A percentile compares a stretch with the other conserved stretches of the same genome.
phyloP scores from a whole-genome alignment of 371 early-diverging fungal species.

The Vairimorpha ceranae region DNA sequence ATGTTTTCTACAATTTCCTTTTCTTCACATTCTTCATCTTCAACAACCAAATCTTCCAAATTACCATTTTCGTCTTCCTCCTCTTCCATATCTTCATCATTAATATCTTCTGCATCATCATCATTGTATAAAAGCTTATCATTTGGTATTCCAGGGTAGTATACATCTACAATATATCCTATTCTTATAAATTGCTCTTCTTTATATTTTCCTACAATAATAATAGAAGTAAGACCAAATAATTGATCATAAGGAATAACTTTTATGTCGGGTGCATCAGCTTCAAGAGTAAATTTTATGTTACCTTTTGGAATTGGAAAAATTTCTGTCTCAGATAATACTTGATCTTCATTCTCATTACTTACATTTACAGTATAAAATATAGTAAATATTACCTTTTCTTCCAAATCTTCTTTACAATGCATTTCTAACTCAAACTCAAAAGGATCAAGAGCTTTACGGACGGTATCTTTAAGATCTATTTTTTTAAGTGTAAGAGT shows the following conservation, averaged over 20 bases:
- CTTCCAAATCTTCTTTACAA: slow-evolving; percentile 22
- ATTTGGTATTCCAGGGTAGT: slow-evolving; percentile 57
- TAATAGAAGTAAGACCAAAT: slow-evolving; percentile 57
- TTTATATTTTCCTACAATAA: slow-evolving; percentile 46
- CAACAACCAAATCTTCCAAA: slow-evolving; percentile 48
- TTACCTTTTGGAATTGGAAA: slow-evolving; percentile 57
- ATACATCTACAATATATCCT: slow-evolving; percentile 60
- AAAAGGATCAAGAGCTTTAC: slow-evolving; percentile 23
- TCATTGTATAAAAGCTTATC: slow-evolving; percentile 24
- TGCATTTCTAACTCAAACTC: slow-evolving; percentile 35
- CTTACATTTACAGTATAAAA: slow-evolving; percentile 39
- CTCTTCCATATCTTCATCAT: slow-evolving; percentile 39
- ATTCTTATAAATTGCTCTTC: slow-evolving; percentile 55
- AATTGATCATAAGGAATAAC: slow-evolving; percentile 51
- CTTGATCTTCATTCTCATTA: slow-evolving; percentile 55
- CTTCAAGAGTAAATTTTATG: slow-evolving; percentile 53
- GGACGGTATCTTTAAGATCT: slow-evolving; percentile 11
- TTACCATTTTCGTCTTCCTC: slow-evolving; percentile 38
- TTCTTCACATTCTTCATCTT: slow-evolving; percentile 25
- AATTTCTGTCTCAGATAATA: slow-evolving; percentile 46
- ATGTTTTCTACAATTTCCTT: neutral
- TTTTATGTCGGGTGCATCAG: slow-evolving; percentile 41
- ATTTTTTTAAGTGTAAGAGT: slow-evolving; percentile 32
- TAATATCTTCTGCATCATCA: slow-evolving; percentile 34
- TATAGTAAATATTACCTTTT: slow-evolving; percentile 44